These are phyloP conservation scores for Nakaseomyces sp. DNA, from an alignment of 1,139 yeast species.

Conservation along the genomic window DNA sequence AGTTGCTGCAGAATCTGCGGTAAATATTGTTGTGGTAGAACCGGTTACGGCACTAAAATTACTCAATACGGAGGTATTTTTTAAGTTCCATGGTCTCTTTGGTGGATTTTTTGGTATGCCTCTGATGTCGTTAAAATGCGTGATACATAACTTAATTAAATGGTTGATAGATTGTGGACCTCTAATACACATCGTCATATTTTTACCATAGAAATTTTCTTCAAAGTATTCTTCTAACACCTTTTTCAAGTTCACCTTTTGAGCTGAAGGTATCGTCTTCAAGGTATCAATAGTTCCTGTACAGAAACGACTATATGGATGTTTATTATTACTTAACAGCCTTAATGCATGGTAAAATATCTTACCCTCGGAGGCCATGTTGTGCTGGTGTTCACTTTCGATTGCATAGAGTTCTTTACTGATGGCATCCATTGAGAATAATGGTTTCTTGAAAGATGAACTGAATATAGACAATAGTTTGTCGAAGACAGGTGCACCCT, in stretches of 20 bases:
- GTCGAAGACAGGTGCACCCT: slow-evolving; percentile 35
- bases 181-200: slow-evolving; percentile 48
- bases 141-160: slow-evolving; percentile 42
- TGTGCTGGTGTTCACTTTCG: slow-evolving; percentile 55
- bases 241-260: slow-evolving; percentile 45
- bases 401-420: slow-evolving; percentile 49
- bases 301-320: slow-evolving; percentile 63
- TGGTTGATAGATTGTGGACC: slow-evolving; percentile 57
- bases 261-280: slow-evolving; percentile 40
- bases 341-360: slow-evolving; percentile 51
- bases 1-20: background rate
- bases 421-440: slow-evolving; percentile 37
- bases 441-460: slow-evolving; percentile 43
- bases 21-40: background rate
- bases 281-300: slow-evolving; percentile 62
- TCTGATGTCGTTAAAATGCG: slow-evolving; percentile 35
- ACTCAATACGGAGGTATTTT: background rate
- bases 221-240: slow-evolving; percentile 45
- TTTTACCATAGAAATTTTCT: slow-evolving; percentile 42
- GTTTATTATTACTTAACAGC: slow-evolving; percentile 38
- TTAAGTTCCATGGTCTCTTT: background rate
- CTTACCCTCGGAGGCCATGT: slow-evolving; percentile 38
- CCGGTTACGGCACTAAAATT: background rate
- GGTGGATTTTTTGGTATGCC: background rate
- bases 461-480: slow-evolving; percentile 43